Conservation (phyloP, 805 yeast species). For the Candida maesae region DNA sequence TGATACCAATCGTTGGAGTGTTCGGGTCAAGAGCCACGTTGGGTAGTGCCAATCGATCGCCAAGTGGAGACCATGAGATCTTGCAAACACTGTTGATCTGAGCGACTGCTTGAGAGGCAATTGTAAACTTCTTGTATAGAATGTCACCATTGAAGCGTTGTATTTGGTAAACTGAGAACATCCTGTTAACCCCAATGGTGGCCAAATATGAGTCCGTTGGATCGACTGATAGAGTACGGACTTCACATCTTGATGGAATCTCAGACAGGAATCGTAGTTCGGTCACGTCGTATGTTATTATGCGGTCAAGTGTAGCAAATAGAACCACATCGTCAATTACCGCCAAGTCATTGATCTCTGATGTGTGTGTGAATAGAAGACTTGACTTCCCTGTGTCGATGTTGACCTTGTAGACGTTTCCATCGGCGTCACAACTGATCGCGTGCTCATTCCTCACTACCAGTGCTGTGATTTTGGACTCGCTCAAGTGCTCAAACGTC, state of each 20-base stretch:
- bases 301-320: slow-evolving; percentile 18
- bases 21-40: slow-evolving; percentile 68
- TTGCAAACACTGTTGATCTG: slow-evolving; percentile 39
- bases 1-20: slow-evolving; percentile 54
- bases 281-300: slow-evolving; percentile 13
- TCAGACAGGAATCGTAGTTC: slow-evolving; percentile 10
- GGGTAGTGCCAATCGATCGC: slow-evolving; percentile 66
- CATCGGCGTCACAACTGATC: slow-evolving; percentile 18
- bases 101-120: slow-evolving; percentile 27
- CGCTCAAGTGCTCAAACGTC: slow-evolving; percentile 5
- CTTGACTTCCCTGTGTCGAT: slow-evolving; percentile 5
- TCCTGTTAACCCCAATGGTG: slow-evolving; percentile 24
- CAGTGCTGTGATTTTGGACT: slow-evolving; percentile 8
- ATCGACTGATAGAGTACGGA: slow-evolving; percentile 21
- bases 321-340: slow-evolving; percentile 9
- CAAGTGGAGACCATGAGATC: slow-evolving; percentile 72
- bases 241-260: slow-evolving; percentile 21
- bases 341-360: slow-evolving; percentile 19
- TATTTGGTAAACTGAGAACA: slow-evolving; percentile 18
- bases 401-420: slow-evolving; percentile 14
- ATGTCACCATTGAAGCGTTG: slow-evolving; percentile 12
- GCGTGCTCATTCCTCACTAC: not conserved
- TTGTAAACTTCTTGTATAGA: slow-evolving; percentile 14
- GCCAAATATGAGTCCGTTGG: slow-evolving; percentile 23
- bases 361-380: slow-evolving; percentile 11